These are phyloP conservation scores for Gracilaria caudata DNA, from an alignment of 23 red algal genomes.

Conservation along the genomic window DNA sequence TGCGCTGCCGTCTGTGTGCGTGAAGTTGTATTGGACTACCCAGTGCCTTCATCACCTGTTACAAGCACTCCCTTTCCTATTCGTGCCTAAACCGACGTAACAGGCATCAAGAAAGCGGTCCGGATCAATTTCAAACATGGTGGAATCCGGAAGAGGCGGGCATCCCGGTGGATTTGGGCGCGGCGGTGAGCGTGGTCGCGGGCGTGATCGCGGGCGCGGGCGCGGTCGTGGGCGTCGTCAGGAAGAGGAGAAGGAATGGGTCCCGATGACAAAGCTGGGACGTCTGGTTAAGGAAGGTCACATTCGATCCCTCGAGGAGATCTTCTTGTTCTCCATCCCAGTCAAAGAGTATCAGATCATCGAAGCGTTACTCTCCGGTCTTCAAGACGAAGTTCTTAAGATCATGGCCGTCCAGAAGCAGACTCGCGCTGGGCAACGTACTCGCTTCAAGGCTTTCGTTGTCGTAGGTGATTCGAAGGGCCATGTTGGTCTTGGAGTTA, in stretches of 20 bases:
- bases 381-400: constrained; percentile 98
- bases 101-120: neutral
- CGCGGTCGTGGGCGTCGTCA: constrained; percentile 75
- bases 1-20: neutral
- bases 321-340: constrained; percentile 98
- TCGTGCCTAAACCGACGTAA: neutral
- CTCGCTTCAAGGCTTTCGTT: constrained; percentile 99
- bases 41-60: neutral
- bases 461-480: constrained; percentile 96
- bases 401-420: constrained; percentile 99
- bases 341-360: constrained; percentile 98
- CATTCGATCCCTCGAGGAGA: constrained; percentile 94
- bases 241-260: constrained; percentile 98
- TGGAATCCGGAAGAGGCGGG: constrained; percentile 76
- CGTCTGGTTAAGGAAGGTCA: constrained; percentile 98
- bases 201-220: constrained; percentile 82
- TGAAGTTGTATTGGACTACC: too few relatives aligned
- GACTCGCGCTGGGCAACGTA: constrained; percentile 97
- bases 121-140: constrained; percentile 37
- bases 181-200: constrained; percentile 74
- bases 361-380: constrained; percentile 81
- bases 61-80: neutral
- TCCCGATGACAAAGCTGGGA: constrained; percentile 97
- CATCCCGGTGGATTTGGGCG: constrained; percentile 82
- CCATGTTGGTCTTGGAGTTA: constrained; percentile 97